Percentiles rank a stretch among this genome's conserved stretches.
Evolutionary conservation across 805 yeast genomes (phyloP).

Genomic region (Cyberlindnera mrakii): DNA sequence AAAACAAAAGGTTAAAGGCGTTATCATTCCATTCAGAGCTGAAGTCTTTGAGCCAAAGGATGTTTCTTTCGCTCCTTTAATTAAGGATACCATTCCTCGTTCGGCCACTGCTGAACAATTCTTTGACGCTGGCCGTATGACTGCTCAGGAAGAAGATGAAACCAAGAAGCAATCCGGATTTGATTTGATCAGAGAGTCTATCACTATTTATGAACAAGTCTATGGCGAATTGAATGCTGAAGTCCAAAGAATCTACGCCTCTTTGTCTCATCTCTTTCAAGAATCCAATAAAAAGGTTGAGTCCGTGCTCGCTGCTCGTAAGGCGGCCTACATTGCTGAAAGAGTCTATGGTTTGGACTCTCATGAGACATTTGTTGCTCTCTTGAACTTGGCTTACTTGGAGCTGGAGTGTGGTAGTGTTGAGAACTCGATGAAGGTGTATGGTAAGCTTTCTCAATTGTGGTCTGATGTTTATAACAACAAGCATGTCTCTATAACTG

Average conservation of each 20-base stretch:
- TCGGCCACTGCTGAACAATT: slow-evolving; percentile 71
- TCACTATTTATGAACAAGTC: slow-evolving; percentile 72
- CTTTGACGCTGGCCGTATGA: slow-evolving; percentile 51
- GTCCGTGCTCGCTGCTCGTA: slow-evolving; percentile 61
- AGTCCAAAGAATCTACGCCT: slow-evolving; percentile 63
- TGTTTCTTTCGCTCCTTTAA: slow-evolving; percentile 67
- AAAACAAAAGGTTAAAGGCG: slow-evolving; percentile 20
- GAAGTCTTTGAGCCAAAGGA: slow-evolving; percentile 55
- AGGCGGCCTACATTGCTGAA: slow-evolving; percentile 68
- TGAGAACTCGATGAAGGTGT: slow-evolving; percentile 55
- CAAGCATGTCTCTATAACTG: slow-evolving; percentile 62
- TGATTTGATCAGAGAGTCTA: slow-evolving; percentile 60
- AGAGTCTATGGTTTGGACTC: slow-evolving; percentile 79
- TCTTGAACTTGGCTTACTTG: slow-evolving; percentile 66
- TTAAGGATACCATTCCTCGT: slow-evolving; percentile 63
- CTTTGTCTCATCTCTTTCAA: slow-evolving; percentile 60
- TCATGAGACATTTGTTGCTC: slow-evolving; percentile 63
- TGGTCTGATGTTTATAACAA: slow-evolving; percentile 51
- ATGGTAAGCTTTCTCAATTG: slow-evolving; percentile 50
- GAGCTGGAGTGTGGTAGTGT: slow-evolving; percentile 59
- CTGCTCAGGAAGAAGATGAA: slow-evolving; percentile 11
- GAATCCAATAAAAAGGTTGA: slow-evolving; percentile 50
- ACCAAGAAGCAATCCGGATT: slow-evolving; percentile 51
- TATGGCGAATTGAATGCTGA: slow-evolving; percentile 78
- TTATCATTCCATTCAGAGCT: slow-evolving; percentile 6